These are phyloP conservation scores for Singerocomus inundabilis DNA, from an alignment of 1,284 basidiomycete species.

Conservation along the genomic window DNA sequence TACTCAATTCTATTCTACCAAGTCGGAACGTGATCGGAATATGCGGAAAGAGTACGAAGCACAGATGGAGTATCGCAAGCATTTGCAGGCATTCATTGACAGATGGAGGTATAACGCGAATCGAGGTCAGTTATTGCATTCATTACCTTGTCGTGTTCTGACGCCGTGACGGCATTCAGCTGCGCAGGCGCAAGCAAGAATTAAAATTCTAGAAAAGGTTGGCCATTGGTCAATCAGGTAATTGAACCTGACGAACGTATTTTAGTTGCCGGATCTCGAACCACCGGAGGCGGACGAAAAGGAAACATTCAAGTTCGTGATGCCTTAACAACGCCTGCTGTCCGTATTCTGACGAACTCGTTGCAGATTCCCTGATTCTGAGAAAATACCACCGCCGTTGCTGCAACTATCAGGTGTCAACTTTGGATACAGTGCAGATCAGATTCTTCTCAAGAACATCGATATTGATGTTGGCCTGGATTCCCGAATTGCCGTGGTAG, in stretches of 20 bases:
- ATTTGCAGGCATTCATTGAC: slow-evolving; percentile 97
- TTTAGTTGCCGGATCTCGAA: slow-evolving; percentile 83
- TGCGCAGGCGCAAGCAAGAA: slow-evolving; percentile 93
- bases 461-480: slow-evolving; percentile 92
- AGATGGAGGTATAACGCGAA: slow-evolving; percentile 96
- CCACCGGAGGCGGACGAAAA: slow-evolving; percentile 89
- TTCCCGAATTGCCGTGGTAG: slow-evolving; percentile 88
- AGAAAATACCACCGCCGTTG: slow-evolving; percentile 96
- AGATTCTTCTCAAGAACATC: slow-evolving; percentile 75
- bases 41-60: slow-evolving; percentile 93
- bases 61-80: slow-evolving; percentile 92
- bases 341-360: slow-evolving; percentile 1
- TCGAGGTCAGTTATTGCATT: slow-evolving; percentile 47
- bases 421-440: slow-evolving; percentile 88
- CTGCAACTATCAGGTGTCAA: slow-evolving; percentile 90
- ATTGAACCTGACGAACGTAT: not conserved
- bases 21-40: slow-evolving; percentile 91
- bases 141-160: not conserved
- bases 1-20: slow-evolving; percentile 98
- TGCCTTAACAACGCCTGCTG: not conserved
- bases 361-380: slow-evolving; percentile 82
- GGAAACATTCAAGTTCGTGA: slow-evolving; percentile 77
- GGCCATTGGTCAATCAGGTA: not conserved
- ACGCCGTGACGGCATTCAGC: slow-evolving; percentile 42
- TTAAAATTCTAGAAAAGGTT: slow-evolving; percentile 97